A percentile compares a stretch with the other conserved stretches of the same genome.
phyloP scores from a whole-genome alignment of 116 monocot species.

The Papilionanthe hybrid region DNA sequence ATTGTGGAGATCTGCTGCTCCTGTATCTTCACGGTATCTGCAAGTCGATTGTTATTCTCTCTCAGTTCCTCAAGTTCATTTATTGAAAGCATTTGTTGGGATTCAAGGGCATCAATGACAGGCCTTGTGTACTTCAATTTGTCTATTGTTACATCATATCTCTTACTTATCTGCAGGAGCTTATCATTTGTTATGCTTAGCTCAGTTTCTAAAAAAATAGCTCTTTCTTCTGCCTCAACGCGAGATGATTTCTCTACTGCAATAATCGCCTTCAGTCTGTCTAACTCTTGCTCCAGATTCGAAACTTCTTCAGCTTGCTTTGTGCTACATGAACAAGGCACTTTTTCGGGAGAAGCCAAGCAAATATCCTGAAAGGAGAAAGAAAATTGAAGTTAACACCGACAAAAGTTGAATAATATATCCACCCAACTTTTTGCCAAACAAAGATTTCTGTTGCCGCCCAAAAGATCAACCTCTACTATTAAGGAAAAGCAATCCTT shows the following conservation, averaged over 20 bases:
- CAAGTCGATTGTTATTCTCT: constrained; percentile 19
- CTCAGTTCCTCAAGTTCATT: constrained; percentile 61
- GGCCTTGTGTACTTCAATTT: constrained; percentile 57
- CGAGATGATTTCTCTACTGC: constrained; percentile 58
- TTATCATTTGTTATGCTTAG: constrained; percentile 27
- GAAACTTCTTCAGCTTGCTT: constrained; percentile 45
- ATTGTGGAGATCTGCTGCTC: constrained; percentile 34
- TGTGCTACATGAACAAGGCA: constrained; percentile 4
- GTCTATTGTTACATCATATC: constrained; percentile 28
- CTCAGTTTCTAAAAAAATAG: constrained; percentile 16
- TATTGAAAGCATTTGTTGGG: constrained; percentile 45
- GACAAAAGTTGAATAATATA: not conserved
- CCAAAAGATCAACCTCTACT: no score
- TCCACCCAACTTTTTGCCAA: not conserved
- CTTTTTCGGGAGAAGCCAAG: constrained; percentile 11
- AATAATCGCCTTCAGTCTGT: constrained; percentile 73
- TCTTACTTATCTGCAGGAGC: constrained; percentile 18
- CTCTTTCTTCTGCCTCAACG: constrained; percentile 35
- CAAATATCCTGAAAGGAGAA: constrained; percentile 37
- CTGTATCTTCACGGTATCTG: constrained; percentile 31
- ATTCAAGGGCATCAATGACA: constrained; percentile 77
- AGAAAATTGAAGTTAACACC: constrained; percentile 24
- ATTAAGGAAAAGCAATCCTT: no score
- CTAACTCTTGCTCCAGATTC: constrained; percentile 77
- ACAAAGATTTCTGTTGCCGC: no score